Conservation (phyloP, 2,329 filamentous ascomycete genomes). For the Fusarium sp. region DNA sequence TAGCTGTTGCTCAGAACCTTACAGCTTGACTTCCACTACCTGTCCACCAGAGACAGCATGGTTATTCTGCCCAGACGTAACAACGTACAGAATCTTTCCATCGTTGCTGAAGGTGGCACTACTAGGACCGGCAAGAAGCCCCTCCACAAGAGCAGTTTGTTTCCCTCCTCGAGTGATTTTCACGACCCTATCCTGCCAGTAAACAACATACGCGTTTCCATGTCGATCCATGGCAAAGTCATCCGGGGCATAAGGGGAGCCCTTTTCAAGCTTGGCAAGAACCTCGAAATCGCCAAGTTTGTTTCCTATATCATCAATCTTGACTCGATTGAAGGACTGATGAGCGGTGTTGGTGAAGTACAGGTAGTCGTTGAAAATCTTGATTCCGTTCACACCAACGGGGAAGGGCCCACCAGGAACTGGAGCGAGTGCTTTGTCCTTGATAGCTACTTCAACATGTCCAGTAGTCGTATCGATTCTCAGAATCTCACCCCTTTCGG, state of each 20-base stretch:
- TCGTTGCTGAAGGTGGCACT: background rate
- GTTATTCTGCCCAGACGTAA: background rate
- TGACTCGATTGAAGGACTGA: background rate
- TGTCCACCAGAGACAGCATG: background rate
- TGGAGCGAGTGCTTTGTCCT: background rate
- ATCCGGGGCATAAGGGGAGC: background rate
- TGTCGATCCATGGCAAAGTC: background rate
- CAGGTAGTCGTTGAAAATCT: background rate
- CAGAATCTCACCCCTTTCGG: background rate
- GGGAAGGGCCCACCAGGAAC: background rate
- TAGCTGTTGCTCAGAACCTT: background rate
- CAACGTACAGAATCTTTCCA: background rate
- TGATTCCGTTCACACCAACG: background rate
- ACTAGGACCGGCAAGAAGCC: background rate
- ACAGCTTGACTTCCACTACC: background rate
- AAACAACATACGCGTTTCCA: background rate
- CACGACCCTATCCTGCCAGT: background rate
- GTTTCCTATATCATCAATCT: background rate
- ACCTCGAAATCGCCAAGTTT: background rate
- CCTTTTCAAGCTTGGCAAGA: background rate
- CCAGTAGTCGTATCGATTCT: background rate
- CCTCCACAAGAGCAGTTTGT: background rate
- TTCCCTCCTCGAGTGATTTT: background rate
- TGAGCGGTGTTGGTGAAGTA: slow-evolving; percentile 3
- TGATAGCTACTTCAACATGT: background rate